Base-by-base conservation (phyloP, 1,284 basidiomycete genomes). In the Phellopilus nigrolimitatus region DNA sequence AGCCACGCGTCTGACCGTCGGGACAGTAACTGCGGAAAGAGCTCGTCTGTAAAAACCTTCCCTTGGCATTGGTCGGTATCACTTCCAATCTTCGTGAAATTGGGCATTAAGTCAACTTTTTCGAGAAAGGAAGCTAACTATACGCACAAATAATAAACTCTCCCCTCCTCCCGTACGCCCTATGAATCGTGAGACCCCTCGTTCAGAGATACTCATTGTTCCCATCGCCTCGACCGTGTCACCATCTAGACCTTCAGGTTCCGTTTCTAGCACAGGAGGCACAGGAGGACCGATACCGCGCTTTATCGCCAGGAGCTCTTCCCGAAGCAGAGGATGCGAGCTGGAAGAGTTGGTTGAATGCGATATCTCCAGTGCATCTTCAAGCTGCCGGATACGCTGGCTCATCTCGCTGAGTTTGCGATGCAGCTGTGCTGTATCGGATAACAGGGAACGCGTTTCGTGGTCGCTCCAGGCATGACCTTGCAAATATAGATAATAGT, bases 381-480 rank as follows among this genome's bases (percentile, higher is more conserved):
- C 84, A 2, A 88, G 77, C 56, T 77, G 71, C 41, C 78, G 74
- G 52, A 88, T 80, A 10, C 84, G 76, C 8, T 75, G 71, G 58
- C 76, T 74, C 68, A 87, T 77, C 45, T 69, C 68, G 25, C 78
- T 65, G 55, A 86, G 82, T 51, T 79, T 77, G 31, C 73, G 73
- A 65, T 87, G 83, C 3, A 88, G 73, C 53, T 87, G 82, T 60
- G 84, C 84, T 6, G 84, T 88, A 31, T 82, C 84, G 3, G 84
- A 82, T 36, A 87, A 72, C 34, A 86, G 81, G 57, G 84, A 84
- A 33, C 58, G 38, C 49, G 52, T 44, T 53, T 56, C 80, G 76
- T 81, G 56, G 17, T 50, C 44, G 49, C 21, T 54, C 48, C 46
- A 40, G 13, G 55, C 46, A 28, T 49, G 48, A 9, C 4, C 31